Conservation (phyloP, 305 asterid species). For the Fraxinus dipetala region DNA sequence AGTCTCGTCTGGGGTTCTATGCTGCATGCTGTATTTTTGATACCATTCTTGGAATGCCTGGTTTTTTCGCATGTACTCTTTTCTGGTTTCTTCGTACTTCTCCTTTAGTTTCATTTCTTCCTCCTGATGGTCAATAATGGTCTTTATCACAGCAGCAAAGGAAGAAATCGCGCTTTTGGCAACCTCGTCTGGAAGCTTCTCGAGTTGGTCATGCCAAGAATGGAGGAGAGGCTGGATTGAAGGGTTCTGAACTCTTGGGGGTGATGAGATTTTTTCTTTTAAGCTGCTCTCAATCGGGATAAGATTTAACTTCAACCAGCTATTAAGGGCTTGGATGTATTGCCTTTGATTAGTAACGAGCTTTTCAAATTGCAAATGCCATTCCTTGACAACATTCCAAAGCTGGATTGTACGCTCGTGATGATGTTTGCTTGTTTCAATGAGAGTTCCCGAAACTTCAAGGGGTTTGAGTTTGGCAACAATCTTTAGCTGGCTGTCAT, state of each 20-base stretch:
- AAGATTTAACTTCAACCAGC: constrained; percentile 83
- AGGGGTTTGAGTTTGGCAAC: constrained; percentile 67
- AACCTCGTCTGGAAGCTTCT: constrained; percentile 88
- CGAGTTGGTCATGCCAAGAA: constrained; percentile 76
- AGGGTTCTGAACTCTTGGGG: constrained; percentile 54
- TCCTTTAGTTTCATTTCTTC: constrained; percentile 92
- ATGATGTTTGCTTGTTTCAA: constrained; percentile 73
- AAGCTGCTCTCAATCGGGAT: constrained; percentile 81
- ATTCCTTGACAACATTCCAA: constrained; percentile 53
- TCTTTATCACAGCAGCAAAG: constrained; percentile 73
- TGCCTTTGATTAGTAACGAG: constrained; percentile 61
- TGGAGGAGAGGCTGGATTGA: constrained; percentile 77
- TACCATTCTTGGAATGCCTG: constrained; percentile 83
- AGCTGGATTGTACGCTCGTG: constrained; percentile 83
- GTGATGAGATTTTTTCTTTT: constrained; percentile 71
- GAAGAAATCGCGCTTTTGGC: constrained; percentile 74
- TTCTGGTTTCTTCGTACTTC: constrained; percentile 71
- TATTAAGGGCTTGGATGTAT: constrained; percentile 58
- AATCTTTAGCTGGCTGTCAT: constrained; percentile 57
- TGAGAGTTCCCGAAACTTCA: constrained; percentile 54
- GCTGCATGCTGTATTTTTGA: constrained; percentile 54
- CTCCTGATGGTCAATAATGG: constrained; percentile 70
- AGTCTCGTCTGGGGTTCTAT: constrained; percentile 40
- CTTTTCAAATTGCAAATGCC: constrained; percentile 74
- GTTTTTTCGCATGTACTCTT: constrained; percentile 64